These are phyloP conservation scores for Funneliformis caledonium DNA, from an alignment of 371 early-diverging fungal genomes.

Conservation along the genomic window DNA sequence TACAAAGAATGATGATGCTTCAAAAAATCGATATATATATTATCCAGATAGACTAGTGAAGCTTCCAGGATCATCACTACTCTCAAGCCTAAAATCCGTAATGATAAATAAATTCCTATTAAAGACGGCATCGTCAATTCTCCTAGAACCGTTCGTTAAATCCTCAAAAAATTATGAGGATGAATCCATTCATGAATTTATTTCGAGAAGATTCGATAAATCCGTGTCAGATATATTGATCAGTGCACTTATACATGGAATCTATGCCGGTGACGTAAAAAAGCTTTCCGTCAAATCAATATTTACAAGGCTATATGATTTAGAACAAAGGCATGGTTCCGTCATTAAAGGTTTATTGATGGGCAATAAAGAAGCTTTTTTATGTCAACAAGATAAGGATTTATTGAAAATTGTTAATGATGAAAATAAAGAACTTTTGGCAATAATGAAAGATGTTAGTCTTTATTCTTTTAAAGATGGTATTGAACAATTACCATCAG, in stretches of 20 bases:
- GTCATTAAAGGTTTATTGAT: conserved; percentile 54
- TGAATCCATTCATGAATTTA: conserved; percentile 77
- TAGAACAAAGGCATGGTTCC: conserved; percentile 72
- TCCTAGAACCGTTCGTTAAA: conserved; percentile 56
- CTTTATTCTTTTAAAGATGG: conserved; percentile 85
- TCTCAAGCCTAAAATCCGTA: conserved; percentile 52
- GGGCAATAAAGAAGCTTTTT: conserved; percentile 35
- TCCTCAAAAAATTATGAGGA: conserved; percentile 48
- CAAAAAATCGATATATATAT: conserved; percentile 83
- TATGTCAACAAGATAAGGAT: conserved; percentile 47
- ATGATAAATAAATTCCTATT: conserved; percentile 56
- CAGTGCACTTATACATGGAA: conserved; percentile 89
- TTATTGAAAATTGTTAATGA: conserved; percentile 13
- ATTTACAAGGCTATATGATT: conserved; percentile 67
- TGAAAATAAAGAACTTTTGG: conserved; percentile 50
- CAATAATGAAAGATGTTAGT: conserved; percentile 63
- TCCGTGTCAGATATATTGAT: conserved; percentile 72
- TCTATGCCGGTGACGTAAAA: conserved; percentile 88
- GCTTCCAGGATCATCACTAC: conserved; percentile 51
- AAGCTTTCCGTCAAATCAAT: conserved; percentile 77
- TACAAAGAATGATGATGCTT: conserved; percentile 71
- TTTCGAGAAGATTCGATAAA: conserved; percentile 77
- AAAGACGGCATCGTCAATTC: conserved; percentile 51
- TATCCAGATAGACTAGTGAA: conserved; percentile 60
- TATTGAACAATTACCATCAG: conserved; percentile 70